phyloP scores from a whole-genome alignment of 2,329 filamentous ascomycete species.

The Neopestalotiopsis clavispora region DNA sequence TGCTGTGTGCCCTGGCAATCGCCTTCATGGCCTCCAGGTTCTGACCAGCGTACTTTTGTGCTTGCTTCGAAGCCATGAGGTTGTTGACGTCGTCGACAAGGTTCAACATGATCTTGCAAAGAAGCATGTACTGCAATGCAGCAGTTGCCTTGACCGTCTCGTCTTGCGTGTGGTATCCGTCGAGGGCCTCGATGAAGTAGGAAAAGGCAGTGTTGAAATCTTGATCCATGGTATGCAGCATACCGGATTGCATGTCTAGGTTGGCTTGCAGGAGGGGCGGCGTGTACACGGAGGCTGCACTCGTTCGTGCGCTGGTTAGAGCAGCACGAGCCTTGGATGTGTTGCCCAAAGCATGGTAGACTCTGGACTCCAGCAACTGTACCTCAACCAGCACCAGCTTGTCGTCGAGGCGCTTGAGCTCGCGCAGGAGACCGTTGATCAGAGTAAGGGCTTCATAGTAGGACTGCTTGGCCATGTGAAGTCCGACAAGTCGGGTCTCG shows the following conservation, averaged over 20 bases:
- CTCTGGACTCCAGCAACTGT: constrained; percentile 92
- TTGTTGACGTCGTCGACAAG: constrained; percentile 93
- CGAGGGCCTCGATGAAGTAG: constrained; percentile 98
- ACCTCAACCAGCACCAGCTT: constrained; percentile 98
- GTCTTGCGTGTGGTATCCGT: constrained; percentile 94
- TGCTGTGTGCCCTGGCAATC: constrained; percentile 91
- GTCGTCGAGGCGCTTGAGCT: constrained; percentile 97
- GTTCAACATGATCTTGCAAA: constrained; percentile 99
- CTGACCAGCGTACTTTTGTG: constrained; percentile 92
- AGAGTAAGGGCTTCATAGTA: constrained; percentile 97
- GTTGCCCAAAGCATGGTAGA: constrained; percentile 97
- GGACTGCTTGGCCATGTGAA: constrained; percentile 96
- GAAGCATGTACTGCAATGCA: constrained; percentile 97
- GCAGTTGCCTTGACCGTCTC: constrained; percentile 90
- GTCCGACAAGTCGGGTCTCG: constrained; percentile 88
- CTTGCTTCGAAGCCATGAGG: constrained; percentile 94
- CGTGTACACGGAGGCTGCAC: constrained; percentile 95
- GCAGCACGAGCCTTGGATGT: constrained; percentile 94
- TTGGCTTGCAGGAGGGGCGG: constrained; percentile 93
- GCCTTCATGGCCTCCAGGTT: constrained; percentile 99
- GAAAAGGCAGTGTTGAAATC: constrained; percentile 99
- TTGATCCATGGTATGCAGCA: constrained; percentile 97
- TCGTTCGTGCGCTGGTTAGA: constrained; percentile 91
- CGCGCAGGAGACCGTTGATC: constrained; percentile 93
- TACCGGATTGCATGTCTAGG: constrained; percentile 98